These are phyloP conservation scores for Ilyonectria robusta DNA, from an alignment of 2,329 filamentous ascomycete genomes.

Conservation along the genomic window DNA sequence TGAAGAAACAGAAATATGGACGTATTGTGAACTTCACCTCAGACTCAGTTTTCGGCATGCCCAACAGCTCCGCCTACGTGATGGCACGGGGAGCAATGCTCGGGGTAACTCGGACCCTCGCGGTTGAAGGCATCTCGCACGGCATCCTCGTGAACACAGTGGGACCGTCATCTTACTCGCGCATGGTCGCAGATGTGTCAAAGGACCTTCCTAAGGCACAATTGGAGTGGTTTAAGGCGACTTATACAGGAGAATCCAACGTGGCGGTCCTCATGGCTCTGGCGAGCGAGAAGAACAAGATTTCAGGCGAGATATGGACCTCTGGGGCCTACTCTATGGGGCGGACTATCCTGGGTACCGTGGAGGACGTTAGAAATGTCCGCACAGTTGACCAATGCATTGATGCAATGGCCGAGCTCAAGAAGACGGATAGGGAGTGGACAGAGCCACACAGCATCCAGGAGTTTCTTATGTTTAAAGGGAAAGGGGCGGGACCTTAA, in stretches of 20 bases:
- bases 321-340: conserved; percentile 8
- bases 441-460: conserved; percentile 12
- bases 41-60: conserved; percentile 5
- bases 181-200: conserved; percentile 16
- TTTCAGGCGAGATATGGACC: conserved; percentile 14
- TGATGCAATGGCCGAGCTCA: neutral
- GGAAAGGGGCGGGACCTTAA: too few species aligned
- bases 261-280: conserved; percentile 10
- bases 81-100: conserved; percentile 16
- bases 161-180: conserved; percentile 13
- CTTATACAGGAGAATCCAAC: conserved; percentile 11
- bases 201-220: conserved; percentile 6
- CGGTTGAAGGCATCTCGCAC: conserved; percentile 9
- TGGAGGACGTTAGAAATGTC: conserved; percentile 1
- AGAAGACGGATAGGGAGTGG: neutral
- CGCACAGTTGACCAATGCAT: conserved; percentile 3
- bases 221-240: conserved; percentile 9
- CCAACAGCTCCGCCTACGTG: conserved; percentile 15
- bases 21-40: conserved; percentile 24
- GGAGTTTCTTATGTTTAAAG: conserved; percentile 13
- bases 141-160: conserved; percentile 21
- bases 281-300: conserved; percentile 6
- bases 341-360: conserved; percentile 1
- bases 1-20: conserved; percentile 18
- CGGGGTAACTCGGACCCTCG: conserved; percentile 3